These are phyloP conservation scores for Phytophthora chlamydospora DNA, from an alignment of 352 stramenopile genomes.

Conservation along the genomic window DNA sequence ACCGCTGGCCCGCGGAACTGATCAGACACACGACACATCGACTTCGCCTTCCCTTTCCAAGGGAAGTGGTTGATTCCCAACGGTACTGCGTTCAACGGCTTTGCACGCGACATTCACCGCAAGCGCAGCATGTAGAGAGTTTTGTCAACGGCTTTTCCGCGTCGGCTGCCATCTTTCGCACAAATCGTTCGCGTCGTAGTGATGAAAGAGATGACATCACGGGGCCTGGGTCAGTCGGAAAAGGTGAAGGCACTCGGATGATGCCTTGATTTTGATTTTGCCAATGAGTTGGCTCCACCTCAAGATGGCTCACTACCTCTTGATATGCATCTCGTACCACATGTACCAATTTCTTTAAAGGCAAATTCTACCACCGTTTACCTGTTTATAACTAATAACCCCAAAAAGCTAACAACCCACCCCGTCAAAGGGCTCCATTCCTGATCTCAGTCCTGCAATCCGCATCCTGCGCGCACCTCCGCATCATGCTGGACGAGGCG, in stretches of 20 bases:
- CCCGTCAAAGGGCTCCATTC: neutral
- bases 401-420: neutral
- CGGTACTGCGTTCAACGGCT: neutral
- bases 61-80: neutral
- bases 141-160: too few relatives aligned
- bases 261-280: neutral
- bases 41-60: too few relatives aligned
- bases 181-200: too few relatives aligned
- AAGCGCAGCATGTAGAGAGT: too few relatives aligned
- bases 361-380: neutral
- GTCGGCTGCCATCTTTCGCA: too few relatives aligned
- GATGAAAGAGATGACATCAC: too few relatives aligned
- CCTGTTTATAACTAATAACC: neutral
- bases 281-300: slow-evolving; percentile 24
- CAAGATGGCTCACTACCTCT: slow-evolving; percentile 12
- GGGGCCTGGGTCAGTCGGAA: too few relatives aligned
- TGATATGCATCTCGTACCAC: slow-evolving; percentile 1
- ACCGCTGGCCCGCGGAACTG: too few relatives aligned
- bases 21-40: too few relatives aligned
- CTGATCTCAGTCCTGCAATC: slow-evolving; percentile 23
- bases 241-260: too few relatives aligned
- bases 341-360: slow-evolving; percentile 2
- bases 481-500: slow-evolving; percentile 13
- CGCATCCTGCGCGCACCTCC: neutral
- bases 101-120: neutral